A percentile compares a stretch with the other conserved stretches of the same genome.
These are phyloP conservation scores for Aphanomyces astaci DNA, from an alignment of 352 stramenopile genomes.

Conservation along the genomic window DNA sequence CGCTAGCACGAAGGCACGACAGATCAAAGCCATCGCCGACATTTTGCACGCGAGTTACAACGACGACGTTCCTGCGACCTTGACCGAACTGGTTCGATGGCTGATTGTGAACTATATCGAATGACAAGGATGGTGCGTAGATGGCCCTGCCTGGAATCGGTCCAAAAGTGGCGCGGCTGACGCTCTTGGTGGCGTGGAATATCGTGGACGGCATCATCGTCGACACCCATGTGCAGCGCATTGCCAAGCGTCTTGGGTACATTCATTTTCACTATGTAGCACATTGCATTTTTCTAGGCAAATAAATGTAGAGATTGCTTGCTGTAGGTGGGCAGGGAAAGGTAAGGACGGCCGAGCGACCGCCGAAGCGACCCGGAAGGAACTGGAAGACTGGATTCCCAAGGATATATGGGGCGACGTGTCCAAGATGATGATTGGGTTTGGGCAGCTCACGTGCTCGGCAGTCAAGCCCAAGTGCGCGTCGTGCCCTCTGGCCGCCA, in stretches of 20 bases:
- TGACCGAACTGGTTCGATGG: slow-evolving; percentile 36
- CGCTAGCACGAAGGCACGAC: slow-evolving; percentile 46
- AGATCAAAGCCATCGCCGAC: slow-evolving; percentile 46
- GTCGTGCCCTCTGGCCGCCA: slow-evolving; percentile 39
- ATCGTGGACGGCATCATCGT: slow-evolving; percentile 61
- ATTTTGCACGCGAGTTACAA: slow-evolving; percentile 33
- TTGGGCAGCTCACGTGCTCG: slow-evolving; percentile 56
- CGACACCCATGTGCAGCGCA: slow-evolving; percentile 70
- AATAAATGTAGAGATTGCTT: too few species aligned
- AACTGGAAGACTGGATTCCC: slow-evolving; percentile 54
- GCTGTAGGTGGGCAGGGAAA: neutral
- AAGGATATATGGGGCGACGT: slow-evolving; percentile 45
- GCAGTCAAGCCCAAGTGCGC: slow-evolving; percentile 47
- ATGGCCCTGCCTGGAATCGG: slow-evolving; percentile 49
- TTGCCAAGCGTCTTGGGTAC: slow-evolving; percentile 60
- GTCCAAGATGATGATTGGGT: slow-evolving; percentile 62
- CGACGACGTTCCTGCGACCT: slow-evolving; percentile 40
- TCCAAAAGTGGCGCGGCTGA: slow-evolving; percentile 64
- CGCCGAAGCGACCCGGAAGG: slow-evolving; percentile 32
- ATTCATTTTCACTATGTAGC: too few species aligned
- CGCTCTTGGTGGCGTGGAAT: slow-evolving; percentile 53
- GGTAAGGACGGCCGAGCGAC: slow-evolving; percentile 7
- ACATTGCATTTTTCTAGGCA: too few species aligned
- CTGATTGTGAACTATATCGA: too few species aligned
- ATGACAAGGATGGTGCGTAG: too few species aligned